Evolutionary conservation across 768 basidiomycete species (phyloP).

Genomic region (Dendrothele bispora): DNA sequence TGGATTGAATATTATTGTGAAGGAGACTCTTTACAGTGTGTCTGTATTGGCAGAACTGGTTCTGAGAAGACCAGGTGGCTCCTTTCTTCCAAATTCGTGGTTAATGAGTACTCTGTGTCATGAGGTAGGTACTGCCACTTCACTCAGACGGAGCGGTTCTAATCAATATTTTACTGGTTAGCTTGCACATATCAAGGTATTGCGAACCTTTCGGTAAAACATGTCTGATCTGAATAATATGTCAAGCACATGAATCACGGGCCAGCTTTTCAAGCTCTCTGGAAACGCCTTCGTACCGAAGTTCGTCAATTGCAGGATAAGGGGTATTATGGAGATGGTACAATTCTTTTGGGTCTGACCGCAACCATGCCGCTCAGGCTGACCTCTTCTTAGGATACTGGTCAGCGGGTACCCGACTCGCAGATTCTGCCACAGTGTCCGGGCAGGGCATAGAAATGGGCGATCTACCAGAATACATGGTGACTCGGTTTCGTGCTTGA

Average conservation of each 20-base stretch:
- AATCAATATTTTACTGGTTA: constrained; percentile 25
- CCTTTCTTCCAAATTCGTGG: constrained; percentile 63
- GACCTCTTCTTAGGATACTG: constrained; percentile 83
- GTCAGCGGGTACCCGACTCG: constrained; percentile 74
- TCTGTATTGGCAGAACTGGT: constrained; percentile 81
- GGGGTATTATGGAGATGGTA: constrained; percentile 86
- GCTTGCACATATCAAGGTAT: constrained; percentile 83
- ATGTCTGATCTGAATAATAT: not conserved
- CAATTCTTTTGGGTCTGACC: not conserved
- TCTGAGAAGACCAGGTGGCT: constrained; percentile 58
- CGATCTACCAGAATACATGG: constrained; percentile 79
- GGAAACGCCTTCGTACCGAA: constrained; percentile 64
- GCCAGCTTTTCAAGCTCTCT: constrained; percentile 70
- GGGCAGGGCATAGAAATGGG: constrained; percentile 51
- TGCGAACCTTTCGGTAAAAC: constrained; percentile 2
- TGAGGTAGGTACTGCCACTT: constrained; percentile 54
- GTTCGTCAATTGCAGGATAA: constrained; percentile 67
- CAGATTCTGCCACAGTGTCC: constrained; percentile 57
- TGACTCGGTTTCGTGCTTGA: constrained; percentile 23
- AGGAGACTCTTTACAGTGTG: too few relatives aligned
- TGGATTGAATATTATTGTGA: too few relatives aligned
- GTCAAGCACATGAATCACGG: constrained; percentile 85
- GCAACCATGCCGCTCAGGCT: constrained; percentile 4
- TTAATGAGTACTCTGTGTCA: constrained; percentile 81
- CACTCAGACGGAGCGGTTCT: constrained; percentile 7